Evolutionary conservation across 352 stramenopile species (phyloP), one percentile per base, ranked within the genome.

Genomic region (Globisporangium spiculum): DNA sequence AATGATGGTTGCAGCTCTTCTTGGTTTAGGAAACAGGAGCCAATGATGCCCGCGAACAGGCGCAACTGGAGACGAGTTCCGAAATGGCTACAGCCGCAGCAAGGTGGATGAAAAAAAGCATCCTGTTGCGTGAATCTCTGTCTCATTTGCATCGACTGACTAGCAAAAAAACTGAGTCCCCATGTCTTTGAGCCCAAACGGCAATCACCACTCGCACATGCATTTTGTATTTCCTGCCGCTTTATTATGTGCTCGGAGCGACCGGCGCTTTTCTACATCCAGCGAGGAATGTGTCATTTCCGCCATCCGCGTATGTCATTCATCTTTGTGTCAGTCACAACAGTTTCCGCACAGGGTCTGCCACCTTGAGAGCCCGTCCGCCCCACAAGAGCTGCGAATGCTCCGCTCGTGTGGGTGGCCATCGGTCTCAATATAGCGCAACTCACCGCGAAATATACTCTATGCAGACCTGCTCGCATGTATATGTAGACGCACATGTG

Each of bases 51-150:
- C 44, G 6, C 44, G 18, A 52, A 52, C 18, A 22, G 44, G 18
- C 18, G 9, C 44, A 52, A 52, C 7, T 52, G 18, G 18, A 52
- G 44, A 52, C 44, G 44, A 52, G 12, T 9, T 20, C 44, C 41
- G 18, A 12, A 55, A 55, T 55, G 50, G 50, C 50, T 55, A 55
- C 50, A 55, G 50, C 44, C 18, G 20, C 38, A 48, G 14, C 38
- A 22, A 22, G 44, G 22, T 52, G 6, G 9, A 52, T 1, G 41
- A 16, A 52, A 52, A 52, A 50, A 27, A 26, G 50, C 50, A 55
- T 55, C 50, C 50, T 55, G 50, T 27, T 55, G 50, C n/a, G 10
- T 18, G 50, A 55, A 55, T 55, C 50, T 18, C 48, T 54, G 48
- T 54, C 48, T 54, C 48, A 54, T 54, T 54, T 26, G 44, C 44